phyloP scores from a whole-genome alignment of 768 basidiomycete species.

The Boletus tomentosulus region DNA sequence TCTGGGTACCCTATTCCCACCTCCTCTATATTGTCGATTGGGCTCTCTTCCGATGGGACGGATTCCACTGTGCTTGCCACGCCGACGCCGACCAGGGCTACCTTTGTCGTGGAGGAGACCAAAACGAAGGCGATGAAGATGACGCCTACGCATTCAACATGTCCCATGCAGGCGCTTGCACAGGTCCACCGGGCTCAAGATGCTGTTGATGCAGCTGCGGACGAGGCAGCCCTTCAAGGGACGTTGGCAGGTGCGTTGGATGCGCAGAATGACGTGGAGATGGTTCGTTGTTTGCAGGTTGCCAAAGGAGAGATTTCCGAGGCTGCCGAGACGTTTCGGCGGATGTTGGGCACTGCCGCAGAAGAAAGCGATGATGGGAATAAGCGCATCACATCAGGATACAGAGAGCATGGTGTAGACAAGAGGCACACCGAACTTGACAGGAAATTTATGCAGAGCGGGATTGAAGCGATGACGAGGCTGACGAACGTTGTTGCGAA shows the following conservation, averaged over 20 bases:
- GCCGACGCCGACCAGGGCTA: slow-evolving; percentile 11
- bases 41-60: neutral
- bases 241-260: slow-evolving; percentile 13
- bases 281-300: slow-evolving; percentile 23
- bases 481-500: slow-evolving; percentile 39
- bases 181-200: slow-evolving; percentile 23
- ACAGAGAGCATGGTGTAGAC: neutral
- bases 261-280: slow-evolving; percentile 14
- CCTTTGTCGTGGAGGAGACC: slow-evolving; percentile 7
- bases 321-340: slow-evolving; percentile 21
- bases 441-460: slow-evolving; percentile 65
- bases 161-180: slow-evolving; percentile 11
- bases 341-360: slow-evolving; percentile 5
- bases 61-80: neutral
- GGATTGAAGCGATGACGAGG: slow-evolving; percentile 66
- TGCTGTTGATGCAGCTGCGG: slow-evolving; percentile 18
- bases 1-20: neutral
- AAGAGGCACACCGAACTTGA: slow-evolving; percentile 31
- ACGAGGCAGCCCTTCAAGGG: slow-evolving; percentile 22
- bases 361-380: neutral
- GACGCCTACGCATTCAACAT: neutral
- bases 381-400: neutral
- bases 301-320: slow-evolving; percentile 20
- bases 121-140: neutral
- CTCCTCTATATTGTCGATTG: neutral